Percentiles rank a stretch among this genome's conserved stretches.
Evolutionary conservation across 768 basidiomycete species (phyloP).

Genomic region (Phanerodontia chrysosporium): DNA sequence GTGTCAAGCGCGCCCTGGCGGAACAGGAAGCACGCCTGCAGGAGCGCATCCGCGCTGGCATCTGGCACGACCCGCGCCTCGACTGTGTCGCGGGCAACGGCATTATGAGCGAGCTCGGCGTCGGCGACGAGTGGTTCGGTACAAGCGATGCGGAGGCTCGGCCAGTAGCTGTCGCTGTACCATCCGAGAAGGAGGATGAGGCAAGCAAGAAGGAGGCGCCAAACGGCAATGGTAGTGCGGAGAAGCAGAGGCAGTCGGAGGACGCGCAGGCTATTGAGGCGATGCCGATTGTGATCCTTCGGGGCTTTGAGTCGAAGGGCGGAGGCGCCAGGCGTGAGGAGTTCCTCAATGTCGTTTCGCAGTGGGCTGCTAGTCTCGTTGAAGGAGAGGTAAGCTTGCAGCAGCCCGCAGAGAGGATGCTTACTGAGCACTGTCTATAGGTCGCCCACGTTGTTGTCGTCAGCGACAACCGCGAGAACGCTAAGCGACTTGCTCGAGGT

Average conservation of each 20-base stretch:
- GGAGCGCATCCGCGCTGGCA: slow-evolving; percentile 53
- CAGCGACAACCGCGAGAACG: slow-evolving; percentile 85
- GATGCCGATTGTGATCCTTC: slow-evolving; percentile 84
- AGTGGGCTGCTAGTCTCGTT: slow-evolving; percentile 80
- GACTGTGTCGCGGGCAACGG: slow-evolving; percentile 87
- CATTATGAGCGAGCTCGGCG: slow-evolving; percentile 78
- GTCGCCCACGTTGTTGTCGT: slow-evolving; percentile 89
- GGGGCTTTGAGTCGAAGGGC: slow-evolving; percentile 64
- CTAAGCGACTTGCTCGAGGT: slow-evolving; percentile 83
- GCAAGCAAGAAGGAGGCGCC: slow-evolving; percentile 18
- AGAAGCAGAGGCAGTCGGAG: slow-evolving; percentile 30
- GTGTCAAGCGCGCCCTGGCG: slow-evolving; percentile 31
- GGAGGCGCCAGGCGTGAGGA: slow-evolving; percentile 58
- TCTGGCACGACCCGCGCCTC: slow-evolving; percentile 83
- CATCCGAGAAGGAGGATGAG: neutral
- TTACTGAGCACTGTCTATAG: slow-evolving; percentile 32
- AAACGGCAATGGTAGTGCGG: slow-evolving; percentile 8
- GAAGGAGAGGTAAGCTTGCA: slow-evolving; percentile 63
- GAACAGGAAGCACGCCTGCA: slow-evolving; percentile 35
- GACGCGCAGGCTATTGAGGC: slow-evolving; percentile 52
- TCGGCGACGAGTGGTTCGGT: slow-evolving; percentile 66
- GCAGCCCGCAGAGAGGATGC: neutral
- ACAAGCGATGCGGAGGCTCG: slow-evolving; percentile 29
- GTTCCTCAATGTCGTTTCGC: slow-evolving; percentile 66
- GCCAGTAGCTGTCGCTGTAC: neutral